Evolutionary conservation across 176 grass and related monocot species (phyloP), one percentile per base, ranked within the genome.

Genomic region (Paspalum notatum): DNA sequence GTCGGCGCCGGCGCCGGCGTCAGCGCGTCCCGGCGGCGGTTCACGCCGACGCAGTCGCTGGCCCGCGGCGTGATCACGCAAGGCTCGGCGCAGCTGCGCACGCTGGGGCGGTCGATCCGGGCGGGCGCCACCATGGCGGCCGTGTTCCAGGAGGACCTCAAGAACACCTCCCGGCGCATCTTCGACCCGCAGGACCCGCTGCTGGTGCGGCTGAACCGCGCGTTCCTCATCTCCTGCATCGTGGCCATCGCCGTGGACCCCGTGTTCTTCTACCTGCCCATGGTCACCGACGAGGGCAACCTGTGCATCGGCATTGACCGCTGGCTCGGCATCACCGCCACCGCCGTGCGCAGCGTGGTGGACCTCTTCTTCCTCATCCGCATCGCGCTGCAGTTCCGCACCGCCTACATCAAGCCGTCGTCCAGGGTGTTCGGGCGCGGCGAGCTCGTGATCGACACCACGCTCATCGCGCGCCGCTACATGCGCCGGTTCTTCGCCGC

Each of bases 351-450:
- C 82, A 89, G 85, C 20, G 55, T 98, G 8, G 75, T 94, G 72
- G 95, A 97, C 87, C 50, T 77, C 48, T 94, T 94, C 85, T 98
- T 94, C 68, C 40, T 92, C 7, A 67, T 68, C 16, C 95, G 95
- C 41, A 94, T 98, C 85, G 92, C 26, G 65, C 90, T 98, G 42
- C 95, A 98, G 68, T 98, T 94, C 87, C 90, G 95, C 55, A 98
- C 95, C 48, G 90, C 95, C 47, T 98, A 87, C 79, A 98, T 98
- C 69, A 84, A 83, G 12, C 95, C 95, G 0, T 98, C 95, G 10
- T 98, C 95, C 18, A 53, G 92, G 63, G 95, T 94, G 63, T 98
- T 98, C 78, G 95, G 92, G 4, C 88, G 95, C 74, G 95, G 95
- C 20, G 95, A 98, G 82, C 92, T 98, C 7, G 95, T 98, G 18